Evolutionary conservation across 306 rosid species (phyloP), one percentile per base, ranked within the genome.

Genomic region (Rubus parviflorus): DNA sequence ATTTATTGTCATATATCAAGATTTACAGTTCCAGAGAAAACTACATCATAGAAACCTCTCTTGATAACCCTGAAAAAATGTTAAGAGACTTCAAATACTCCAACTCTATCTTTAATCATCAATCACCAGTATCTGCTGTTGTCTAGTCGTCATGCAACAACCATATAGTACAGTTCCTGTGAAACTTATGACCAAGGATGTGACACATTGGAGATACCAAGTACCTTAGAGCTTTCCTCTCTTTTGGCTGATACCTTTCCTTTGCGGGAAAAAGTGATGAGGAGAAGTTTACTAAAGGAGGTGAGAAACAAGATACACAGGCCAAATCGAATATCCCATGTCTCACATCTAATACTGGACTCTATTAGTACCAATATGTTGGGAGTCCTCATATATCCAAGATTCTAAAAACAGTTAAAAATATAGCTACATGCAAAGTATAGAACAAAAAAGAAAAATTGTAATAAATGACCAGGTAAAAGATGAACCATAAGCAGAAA

Each of bases 121-220:
- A 42, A 56, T 43, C 45, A 79, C 7, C 54, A 8, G 35, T 37
- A 64, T 30, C 40, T 38, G 58, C 23, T 46, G 58, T 35, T 38
- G 68, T 79, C 61, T 15, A 35, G 10, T 16, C 58, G 30, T 48
- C 13, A 67, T 20, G 66, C 57, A 58, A 58, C 58, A 60, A 37
- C 23, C 51, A 58, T 19, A 80, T 53, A 42, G 53, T 72, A 35
- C 10, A 49, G 35, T 35, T 16, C 35, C 25, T 2, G 47, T 12
- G 8, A 72, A 16, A 52, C 65, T 62, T 74, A 79, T 51, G 40
- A 77, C 60, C 70, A 68, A 58, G 53, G 77, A 75, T 53, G 63
- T 20, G 68, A 69, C 71, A 57, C 69, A 77, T 46, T 70, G 47
- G 74, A 45, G 65, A 63, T 42, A 51, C 43, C 64, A 63, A 69